Percentiles rank a stretch among this genome's conserved stretches.
phyloP scores from a whole-genome alignment of 2,329 filamentous ascomycete genomes.

The Thielaviopsis euricoi region DNA sequence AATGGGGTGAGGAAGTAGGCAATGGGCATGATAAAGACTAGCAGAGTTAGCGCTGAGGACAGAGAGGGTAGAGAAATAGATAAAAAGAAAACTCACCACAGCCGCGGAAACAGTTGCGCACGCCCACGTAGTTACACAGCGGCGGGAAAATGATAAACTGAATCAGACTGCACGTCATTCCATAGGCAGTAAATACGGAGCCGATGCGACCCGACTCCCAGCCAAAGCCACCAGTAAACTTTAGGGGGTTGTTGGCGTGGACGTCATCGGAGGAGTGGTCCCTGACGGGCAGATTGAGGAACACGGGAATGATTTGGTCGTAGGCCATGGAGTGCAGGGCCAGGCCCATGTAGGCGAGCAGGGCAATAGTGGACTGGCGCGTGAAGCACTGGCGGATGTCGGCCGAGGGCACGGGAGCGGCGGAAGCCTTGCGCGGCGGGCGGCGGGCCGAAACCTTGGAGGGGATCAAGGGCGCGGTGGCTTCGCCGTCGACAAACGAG shows the following conservation, averaged over 20 bases:
- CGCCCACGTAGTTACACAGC: slow-evolving; percentile 55
- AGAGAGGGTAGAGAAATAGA: neutral
- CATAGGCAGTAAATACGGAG: slow-evolving; percentile 70
- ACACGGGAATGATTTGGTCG: slow-evolving; percentile 78
- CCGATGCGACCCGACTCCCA: slow-evolving; percentile 59
- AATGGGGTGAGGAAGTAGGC: slow-evolving; percentile 74
- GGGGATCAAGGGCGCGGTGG: slow-evolving; percentile 37
- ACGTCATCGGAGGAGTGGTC: slow-evolving; percentile 38
- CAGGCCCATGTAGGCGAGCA: slow-evolving; percentile 64
- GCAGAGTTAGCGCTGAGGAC: neutral
- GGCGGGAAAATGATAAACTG: slow-evolving; percentile 79
- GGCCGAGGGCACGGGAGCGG: slow-evolving; percentile 13
- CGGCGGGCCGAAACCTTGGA: slow-evolving; percentile 17
- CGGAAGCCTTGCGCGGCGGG: slow-evolving; percentile 11
- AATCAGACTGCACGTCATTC: slow-evolving; percentile 59
- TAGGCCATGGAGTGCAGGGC: slow-evolving; percentile 70
- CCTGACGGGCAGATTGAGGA: slow-evolving; percentile 57
- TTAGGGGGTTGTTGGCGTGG: slow-evolving; percentile 51
- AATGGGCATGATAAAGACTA: slow-evolving; percentile 50
- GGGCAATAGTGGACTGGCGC: slow-evolving; percentile 55
- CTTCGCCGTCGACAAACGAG: slow-evolving; percentile 39
- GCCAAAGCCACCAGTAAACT: slow-evolving; percentile 71
- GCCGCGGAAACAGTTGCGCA: slow-evolving; percentile 55
- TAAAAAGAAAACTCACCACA: slow-evolving; percentile 27
- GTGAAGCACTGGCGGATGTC: slow-evolving; percentile 52